Evolutionary conservation across 106 monocot species (phyloP), one percentile per base, ranked within the genome.

Genomic region (Xerophyta viscosa): DNA sequence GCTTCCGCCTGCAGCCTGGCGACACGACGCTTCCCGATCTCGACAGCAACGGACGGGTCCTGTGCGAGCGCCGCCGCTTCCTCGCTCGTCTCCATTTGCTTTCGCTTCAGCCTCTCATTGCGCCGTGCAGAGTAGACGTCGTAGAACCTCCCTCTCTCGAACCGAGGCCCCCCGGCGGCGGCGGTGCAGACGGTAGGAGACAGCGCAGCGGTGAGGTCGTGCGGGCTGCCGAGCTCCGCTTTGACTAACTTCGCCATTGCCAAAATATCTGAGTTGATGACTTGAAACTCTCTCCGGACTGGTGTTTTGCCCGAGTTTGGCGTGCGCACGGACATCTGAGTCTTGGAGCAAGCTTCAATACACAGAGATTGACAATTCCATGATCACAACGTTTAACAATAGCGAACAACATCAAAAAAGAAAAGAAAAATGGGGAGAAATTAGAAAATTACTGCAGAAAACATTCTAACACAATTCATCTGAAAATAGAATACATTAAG

Each of bases 71-170:
- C 43, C n/a, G 69, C 37, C 8, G 10, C 37, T 22, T 73, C 80
- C 23, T 65, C 86, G 12, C 21, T 17, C 11, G 43, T 24, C 37
- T 56, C 60, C 22, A 24, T 8, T 23, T 64, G 33, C 70, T 69
- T 77, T 46, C 66, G 69, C 67, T 69, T 81, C 11, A 86, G 81
- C 70, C 86, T 52, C 65, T 81, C 76, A 52, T 86, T 77, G 46
- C 86, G 60, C 25, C 70, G 56, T 2, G 77, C 81, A 0, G 80
- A 70, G 66, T 86, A 86, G 15, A 71, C 23, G 17, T 81, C 81
- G 27, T 86, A 86, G 48, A 77, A 51, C 61, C 77, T 69, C 24
- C 86, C 86, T 31, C 77, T 73, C 41, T 81, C 70, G 27, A 86
- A 86, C 59, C 73, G 27, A 15, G 67, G 62, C 19, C 25, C 55